Percentiles rank a stretch among this genome's conserved stretches.
Conservation (phyloP, 306 rosid species). For the Cucumis hystrix region DNA sequence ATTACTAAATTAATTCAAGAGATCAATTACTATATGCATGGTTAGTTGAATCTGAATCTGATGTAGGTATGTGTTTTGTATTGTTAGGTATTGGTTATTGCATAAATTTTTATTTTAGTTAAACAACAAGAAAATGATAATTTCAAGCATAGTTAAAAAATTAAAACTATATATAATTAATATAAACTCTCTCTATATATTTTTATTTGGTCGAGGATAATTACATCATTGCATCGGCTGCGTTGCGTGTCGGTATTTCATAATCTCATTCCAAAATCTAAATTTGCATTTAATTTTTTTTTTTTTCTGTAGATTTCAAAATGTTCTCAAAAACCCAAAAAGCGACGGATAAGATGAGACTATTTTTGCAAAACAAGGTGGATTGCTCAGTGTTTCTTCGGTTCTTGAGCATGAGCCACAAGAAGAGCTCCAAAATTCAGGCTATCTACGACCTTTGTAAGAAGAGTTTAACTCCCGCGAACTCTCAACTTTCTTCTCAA, state of each 20-base stretch:
- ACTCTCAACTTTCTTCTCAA: constrained; percentile 33
- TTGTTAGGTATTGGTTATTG: too few species aligned
- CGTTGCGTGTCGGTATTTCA: not conserved
- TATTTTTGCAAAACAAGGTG: constrained; percentile 14
- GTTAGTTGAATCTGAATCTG: too few species aligned
- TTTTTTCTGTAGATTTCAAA: not conserved
- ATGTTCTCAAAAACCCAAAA: constrained; percentile 29
- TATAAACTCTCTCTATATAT: too few species aligned
- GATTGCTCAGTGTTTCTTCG: constrained; percentile 22
- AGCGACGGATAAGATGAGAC: constrained; percentile 27
- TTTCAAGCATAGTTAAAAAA: too few species aligned
- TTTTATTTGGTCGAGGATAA: too few species aligned
- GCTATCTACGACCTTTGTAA: constrained; percentile 59
- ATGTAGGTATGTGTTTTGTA: too few species aligned
- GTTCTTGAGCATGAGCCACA: constrained; percentile 30
- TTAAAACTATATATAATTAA: too few species aligned
- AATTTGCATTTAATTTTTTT: not conserved
- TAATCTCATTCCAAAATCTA: not conserved
- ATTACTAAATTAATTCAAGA: too few species aligned
- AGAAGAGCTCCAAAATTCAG: constrained; percentile 47
- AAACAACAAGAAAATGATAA: too few species aligned
- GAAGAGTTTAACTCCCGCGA: constrained; percentile 35
- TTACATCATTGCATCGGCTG: not conserved
- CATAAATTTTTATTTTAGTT: too few species aligned
- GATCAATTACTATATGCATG: too few species aligned